Conservation (phyloP, 305 asterid species). For the Andrographis paniculata region DNA sequence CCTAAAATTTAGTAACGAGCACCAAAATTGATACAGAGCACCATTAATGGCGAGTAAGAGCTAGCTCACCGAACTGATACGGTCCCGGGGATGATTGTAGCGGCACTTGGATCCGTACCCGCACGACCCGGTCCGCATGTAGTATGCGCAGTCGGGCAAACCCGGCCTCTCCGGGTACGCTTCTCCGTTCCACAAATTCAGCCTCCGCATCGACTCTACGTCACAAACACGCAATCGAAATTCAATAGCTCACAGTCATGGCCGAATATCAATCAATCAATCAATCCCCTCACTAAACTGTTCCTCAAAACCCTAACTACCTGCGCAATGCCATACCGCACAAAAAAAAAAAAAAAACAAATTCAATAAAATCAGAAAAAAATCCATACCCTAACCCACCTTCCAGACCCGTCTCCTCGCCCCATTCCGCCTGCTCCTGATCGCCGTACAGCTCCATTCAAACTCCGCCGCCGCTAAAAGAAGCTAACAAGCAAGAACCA, state of each 20-base stretch:
- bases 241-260: neutral
- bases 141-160: slow-evolving; percentile 65
- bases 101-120: slow-evolving; percentile 83
- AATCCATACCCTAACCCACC: slow-evolving; percentile 27
- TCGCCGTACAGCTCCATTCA: slow-evolving; percentile 44
- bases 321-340: slow-evolving; percentile 17
- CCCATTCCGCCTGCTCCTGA: slow-evolving; percentile 44
- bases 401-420: slow-evolving; percentile 37
- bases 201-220: slow-evolving; percentile 55
- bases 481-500: slow-evolving; percentile 2
- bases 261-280: neutral
- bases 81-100: slow-evolving; percentile 79
- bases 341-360: no score
- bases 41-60: no score
- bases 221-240: slow-evolving; percentile 14
- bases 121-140: slow-evolving; percentile 69
- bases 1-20: neutral
- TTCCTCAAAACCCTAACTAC: slow-evolving; percentile 22
- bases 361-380: slow-evolving; percentile 9
- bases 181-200: slow-evolving; percentile 48
- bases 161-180: slow-evolving; percentile 77
- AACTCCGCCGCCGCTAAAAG: no score
- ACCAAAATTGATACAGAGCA: neutral
- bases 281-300: neutral
- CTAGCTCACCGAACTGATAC: slow-evolving; percentile 50